phyloP scores from a whole-genome alignment of 345 rosid genomes.

The Brassica nigra region DNA sequence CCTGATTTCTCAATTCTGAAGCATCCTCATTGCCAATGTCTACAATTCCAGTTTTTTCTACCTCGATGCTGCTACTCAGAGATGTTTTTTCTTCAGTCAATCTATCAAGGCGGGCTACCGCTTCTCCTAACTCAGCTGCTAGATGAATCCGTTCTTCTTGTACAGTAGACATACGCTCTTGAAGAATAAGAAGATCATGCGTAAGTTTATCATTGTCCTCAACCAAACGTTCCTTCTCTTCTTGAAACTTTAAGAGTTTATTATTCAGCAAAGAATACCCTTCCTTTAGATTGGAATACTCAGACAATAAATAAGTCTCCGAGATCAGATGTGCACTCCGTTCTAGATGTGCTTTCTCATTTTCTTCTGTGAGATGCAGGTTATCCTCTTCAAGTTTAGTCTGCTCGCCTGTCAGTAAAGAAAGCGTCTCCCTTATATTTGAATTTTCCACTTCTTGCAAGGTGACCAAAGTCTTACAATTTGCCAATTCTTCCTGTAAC shows the following conservation, averaged over 20 bases:
- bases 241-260: slow-evolving; percentile 58
- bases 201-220: slow-evolving; percentile 60
- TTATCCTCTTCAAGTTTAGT: slow-evolving; percentile 58
- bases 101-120: slow-evolving; percentile 46
- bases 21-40: slow-evolving; percentile 43
- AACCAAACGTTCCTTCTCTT: slow-evolving; percentile 51
- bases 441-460: slow-evolving; percentile 58
- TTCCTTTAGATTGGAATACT: slow-evolving; percentile 52
- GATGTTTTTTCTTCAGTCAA: slow-evolving; percentile 53
- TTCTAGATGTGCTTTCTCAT: slow-evolving; percentile 47
- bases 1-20: slow-evolving; percentile 30
- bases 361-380: slow-evolving; percentile 47
- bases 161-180: slow-evolving; percentile 53
- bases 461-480: slow-evolving; percentile 52
- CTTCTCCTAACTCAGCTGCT: slow-evolving; percentile 53
- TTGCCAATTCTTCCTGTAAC: slow-evolving; percentile 57
- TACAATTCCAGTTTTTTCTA: slow-evolving; percentile 41
- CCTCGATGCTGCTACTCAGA: slow-evolving; percentile 48
- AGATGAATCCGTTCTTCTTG: slow-evolving; percentile 43
- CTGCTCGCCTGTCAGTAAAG: slow-evolving; percentile 46
- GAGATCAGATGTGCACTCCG: slow-evolving; percentile 51
- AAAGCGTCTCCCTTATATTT: slow-evolving; percentile 46
- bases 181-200: slow-evolving; percentile 55
- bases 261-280: slow-evolving; percentile 46
- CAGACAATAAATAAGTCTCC: slow-evolving; percentile 52